Evolutionary conservation across 148 eudicot genomes (phyloP).

Genomic region (Selenicereus undatus): DNA sequence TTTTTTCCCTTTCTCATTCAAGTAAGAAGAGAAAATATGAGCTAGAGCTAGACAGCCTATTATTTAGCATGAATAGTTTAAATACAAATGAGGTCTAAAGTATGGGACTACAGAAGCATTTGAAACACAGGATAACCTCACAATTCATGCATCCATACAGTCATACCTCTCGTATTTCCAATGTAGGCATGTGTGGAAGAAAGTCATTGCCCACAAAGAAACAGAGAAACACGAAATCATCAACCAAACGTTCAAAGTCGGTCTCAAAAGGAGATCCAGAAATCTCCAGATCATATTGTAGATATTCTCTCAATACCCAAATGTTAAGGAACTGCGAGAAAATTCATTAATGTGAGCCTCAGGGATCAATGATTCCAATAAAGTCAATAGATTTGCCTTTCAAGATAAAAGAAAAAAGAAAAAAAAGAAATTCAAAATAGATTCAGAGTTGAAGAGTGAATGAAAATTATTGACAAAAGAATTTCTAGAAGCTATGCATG

Average conservation of each 20-base stretch:
- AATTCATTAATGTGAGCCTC: neutral
- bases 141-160: constrained; percentile 15
- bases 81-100: neutral
- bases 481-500: neutral
- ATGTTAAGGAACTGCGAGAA: constrained; percentile 79
- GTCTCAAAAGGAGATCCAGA: constrained; percentile 64
- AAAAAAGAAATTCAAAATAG: neutral
- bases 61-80: neutral
- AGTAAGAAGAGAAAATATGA: neutral
- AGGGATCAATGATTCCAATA: neutral
- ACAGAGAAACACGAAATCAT: constrained; percentile 97
- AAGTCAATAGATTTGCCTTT: neutral
- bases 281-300: constrained; percentile 82
- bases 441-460: constrained; percentile 1
- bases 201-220: constrained; percentile 99
- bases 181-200: constrained; percentile 99
- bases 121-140: neutral
- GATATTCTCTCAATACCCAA: constrained; percentile 94
- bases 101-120: neutral
- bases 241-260: constrained; percentile 82
- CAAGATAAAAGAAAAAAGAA: neutral
- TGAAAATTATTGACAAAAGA: neutral
- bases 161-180: constrained; percentile 97
- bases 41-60: neutral
- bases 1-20: neutral